phyloP scores from a whole-genome alignment of 23 red algal species.

The Agarophyton chilense region DNA sequence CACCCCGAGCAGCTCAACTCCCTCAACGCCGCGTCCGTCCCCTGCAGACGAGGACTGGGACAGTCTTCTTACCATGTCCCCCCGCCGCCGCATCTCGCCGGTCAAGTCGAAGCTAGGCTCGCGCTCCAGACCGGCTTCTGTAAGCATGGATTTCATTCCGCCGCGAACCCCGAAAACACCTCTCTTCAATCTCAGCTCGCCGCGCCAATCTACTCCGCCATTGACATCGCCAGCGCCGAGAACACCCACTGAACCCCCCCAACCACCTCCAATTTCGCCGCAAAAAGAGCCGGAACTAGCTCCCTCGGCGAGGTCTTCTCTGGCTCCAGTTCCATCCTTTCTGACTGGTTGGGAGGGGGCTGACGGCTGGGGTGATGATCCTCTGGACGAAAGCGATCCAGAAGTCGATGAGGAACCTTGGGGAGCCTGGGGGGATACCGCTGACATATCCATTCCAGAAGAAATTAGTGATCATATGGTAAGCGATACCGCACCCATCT shows the following conservation, averaged over 20 bases:
- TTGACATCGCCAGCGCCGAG: background rate
- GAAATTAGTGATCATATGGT: background rate
- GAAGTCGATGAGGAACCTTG: constrained; percentile 48
- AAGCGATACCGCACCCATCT: background rate
- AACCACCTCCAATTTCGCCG: background rate
- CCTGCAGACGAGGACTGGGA: constrained; percentile 45
- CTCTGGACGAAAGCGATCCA: constrained; percentile 17
- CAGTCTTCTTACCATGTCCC: constrained; percentile 22
- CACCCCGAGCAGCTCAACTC: constrained; percentile 26
- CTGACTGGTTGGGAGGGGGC: constrained; percentile 57
- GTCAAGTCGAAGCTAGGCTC: constrained; percentile 5
- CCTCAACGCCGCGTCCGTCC: constrained; percentile 26
- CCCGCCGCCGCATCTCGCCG: constrained; percentile 42
- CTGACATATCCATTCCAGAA: constrained; percentile 14
- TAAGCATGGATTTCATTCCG: background rate
- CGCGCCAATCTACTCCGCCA: background rate
- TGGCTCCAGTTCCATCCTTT: constrained; percentile 48
- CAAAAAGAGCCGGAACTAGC: background rate
- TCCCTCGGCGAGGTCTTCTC: background rate
- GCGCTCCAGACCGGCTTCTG: constrained; percentile 18
- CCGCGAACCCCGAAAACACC: background rate
- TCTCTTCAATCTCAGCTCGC: background rate
- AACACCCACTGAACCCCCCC: background rate
- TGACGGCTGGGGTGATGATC: constrained; percentile 66
- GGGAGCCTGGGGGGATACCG: constrained; percentile 21